Evolutionary conservation across 164 flowering plant genomes (phyloP).

Genomic region (Piper longum): DNA sequence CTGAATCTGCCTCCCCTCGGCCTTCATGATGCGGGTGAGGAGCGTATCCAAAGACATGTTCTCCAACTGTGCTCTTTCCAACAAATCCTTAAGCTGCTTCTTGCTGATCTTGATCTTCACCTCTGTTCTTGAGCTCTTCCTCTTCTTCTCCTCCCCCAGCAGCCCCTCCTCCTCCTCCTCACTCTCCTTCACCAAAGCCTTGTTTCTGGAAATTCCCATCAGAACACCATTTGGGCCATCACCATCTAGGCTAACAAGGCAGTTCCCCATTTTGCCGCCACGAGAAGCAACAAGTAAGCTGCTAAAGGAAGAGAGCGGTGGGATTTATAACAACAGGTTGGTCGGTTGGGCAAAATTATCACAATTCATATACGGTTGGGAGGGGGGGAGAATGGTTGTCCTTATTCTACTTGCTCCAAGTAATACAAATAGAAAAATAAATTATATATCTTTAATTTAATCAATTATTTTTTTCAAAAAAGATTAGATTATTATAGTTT

Average conservation of each 20-base stretch:
- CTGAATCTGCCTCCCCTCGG: not conserved
- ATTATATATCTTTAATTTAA: no score
- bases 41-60: constrained; percentile 1
- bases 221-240: no score
- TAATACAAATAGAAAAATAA: no score
- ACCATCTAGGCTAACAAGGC: not conserved
- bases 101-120: constrained; percentile 5
- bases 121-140: not conserved
- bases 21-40: constrained; percentile 1
- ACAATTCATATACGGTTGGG: no score
- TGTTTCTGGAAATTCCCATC: no score
- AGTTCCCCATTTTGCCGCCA: constrained; percentile 2
- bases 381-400: no score
- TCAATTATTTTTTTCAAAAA: no score
- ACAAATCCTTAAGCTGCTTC: constrained; percentile 5
- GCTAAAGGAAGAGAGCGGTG: not conserved
- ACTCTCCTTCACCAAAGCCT: not conserved
- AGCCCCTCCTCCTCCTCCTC: not conserved
- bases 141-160: not conserved
- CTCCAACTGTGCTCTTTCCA: constrained; percentile 1
- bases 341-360: not conserved
- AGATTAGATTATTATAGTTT: no score
- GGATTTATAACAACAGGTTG: not conserved
- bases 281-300: not conserved
- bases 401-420: no score